A percentile compares a stretch with the other conserved stretches of the same genome.
Conservation (phyloP, 352 stramenopile species). For the Globisporangium canariense region DNA sequence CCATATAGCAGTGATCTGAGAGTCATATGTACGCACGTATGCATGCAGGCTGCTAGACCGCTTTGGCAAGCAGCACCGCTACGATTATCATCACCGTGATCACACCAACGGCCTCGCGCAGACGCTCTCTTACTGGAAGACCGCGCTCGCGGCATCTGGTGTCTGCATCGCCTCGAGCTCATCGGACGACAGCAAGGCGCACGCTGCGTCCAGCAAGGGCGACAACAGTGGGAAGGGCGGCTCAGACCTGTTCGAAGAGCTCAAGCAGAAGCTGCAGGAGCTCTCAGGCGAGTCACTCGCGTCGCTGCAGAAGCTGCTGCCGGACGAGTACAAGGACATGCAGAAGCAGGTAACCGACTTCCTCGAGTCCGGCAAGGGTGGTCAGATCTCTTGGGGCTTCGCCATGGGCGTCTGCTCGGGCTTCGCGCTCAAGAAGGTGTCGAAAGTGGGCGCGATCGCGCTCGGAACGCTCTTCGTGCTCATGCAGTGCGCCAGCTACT, state of each 20-base stretch:
- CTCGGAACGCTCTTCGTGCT: constrained; percentile 85
- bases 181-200: constrained; percentile 21
- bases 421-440: constrained; percentile 89
- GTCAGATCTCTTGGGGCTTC: constrained; percentile 88
- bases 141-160: constrained; percentile 24
- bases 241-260: constrained; percentile 46
- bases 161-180: constrained; percentile 22
- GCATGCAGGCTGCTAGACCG: constrained; percentile 20
- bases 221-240: constrained; percentile 15
- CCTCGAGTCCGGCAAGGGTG: constrained; percentile 55
- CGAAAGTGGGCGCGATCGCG: constrained; percentile 83
- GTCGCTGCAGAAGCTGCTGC: constrained; percentile 33
- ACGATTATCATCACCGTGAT: constrained; percentile 19
- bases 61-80: constrained; percentile 27
- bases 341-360: constrained; percentile 62
- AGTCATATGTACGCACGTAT: too few species aligned
- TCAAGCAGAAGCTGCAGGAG: constrained; percentile 59
- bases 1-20: too few species aligned
- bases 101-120: constrained; percentile 10
- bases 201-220: constrained; percentile 18
- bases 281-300: constrained; percentile 35
- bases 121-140: constrained; percentile 30
- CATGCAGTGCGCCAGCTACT: constrained; percentile 87
- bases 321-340: constrained; percentile 38
- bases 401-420: constrained; percentile 90